Percentiles rank a stretch among this genome's conserved stretches.
phyloP scores from a whole-genome alignment of 257 asterid genomes.

The Nicotiana tabacum region DNA sequence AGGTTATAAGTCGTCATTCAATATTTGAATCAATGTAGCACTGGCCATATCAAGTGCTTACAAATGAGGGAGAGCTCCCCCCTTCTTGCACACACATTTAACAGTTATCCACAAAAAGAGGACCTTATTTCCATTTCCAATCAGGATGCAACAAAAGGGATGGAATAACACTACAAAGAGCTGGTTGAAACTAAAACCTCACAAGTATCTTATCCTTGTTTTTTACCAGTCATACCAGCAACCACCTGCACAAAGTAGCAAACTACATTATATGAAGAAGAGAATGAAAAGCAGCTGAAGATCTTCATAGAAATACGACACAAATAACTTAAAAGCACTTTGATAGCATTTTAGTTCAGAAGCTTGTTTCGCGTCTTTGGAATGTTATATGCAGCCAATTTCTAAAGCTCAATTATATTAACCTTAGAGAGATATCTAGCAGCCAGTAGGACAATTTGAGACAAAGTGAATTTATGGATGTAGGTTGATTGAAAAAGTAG shows the following conservation, averaged over 20 bases:
- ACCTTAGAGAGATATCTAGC: not conserved
- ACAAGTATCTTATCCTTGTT: conserved; percentile 15
- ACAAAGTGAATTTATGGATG: not conserved
- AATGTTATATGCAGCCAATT: not conserved
- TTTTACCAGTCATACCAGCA: conserved; percentile 75
- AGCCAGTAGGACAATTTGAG: not conserved
- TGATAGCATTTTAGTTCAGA: not conserved
- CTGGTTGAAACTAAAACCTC: not conserved
- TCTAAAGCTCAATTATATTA: not conserved
- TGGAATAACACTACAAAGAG: not conserved
- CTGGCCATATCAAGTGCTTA: not conserved
- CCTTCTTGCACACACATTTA: not conserved
- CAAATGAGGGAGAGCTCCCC: conserved; percentile 3
- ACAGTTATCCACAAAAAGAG: not conserved
- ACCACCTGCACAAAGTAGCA: conserved; percentile 51
- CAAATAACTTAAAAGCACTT: not conserved
- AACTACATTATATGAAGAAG: not conserved
- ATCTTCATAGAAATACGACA: not conserved
- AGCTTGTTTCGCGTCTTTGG: not conserved
- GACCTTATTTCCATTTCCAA: conserved; percentile 21
- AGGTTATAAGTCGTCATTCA: not conserved
- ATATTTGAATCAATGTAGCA: not conserved
- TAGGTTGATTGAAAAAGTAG: not conserved
- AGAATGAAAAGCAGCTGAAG: not conserved
- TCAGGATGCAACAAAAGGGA: not conserved